These are phyloP conservation scores for Lasiosphaeria ovina DNA, from an alignment of 495 filamentous ascomycete genomes.

Conservation along the genomic window DNA sequence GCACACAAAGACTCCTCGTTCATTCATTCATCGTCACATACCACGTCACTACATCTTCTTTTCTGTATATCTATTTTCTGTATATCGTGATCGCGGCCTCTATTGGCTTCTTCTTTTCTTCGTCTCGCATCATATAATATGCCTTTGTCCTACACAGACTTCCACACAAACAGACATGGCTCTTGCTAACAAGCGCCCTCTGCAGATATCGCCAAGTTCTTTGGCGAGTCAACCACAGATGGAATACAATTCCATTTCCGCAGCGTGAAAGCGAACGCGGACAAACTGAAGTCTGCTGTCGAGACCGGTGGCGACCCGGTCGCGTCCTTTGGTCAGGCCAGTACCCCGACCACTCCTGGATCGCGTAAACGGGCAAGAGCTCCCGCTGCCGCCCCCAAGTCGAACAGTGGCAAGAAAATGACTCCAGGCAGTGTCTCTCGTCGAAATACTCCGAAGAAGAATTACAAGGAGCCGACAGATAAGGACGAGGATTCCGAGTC, in stretches of 20 bases:
- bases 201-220: slow-evolving; percentile 44
- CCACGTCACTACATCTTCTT: background rate
- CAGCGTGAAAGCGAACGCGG: slow-evolving; percentile 40
- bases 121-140: background rate
- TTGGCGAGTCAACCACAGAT: slow-evolving; percentile 40
- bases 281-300: slow-evolving; percentile 36
- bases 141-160: background rate
- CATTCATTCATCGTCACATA: background rate
- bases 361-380: background rate
- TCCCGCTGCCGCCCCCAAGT: background rate
- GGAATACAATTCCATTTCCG: slow-evolving; percentile 51
- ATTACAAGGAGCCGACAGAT: background rate
- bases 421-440: too few relatives aligned
- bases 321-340: slow-evolving; percentile 15
- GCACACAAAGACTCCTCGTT: background rate
- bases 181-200: background rate
- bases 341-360: background rate
- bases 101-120: slow-evolving; percentile 3
- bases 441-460: background rate
- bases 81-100: background rate
- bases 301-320: slow-evolving; percentile 29
- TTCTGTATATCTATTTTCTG: background rate
- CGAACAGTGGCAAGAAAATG: background rate
- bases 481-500: slow-evolving; percentile 24
- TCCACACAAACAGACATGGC: background rate